phyloP scores from a whole-genome alignment of 106 monocot genomes.

The Allium cepa region DNA sequence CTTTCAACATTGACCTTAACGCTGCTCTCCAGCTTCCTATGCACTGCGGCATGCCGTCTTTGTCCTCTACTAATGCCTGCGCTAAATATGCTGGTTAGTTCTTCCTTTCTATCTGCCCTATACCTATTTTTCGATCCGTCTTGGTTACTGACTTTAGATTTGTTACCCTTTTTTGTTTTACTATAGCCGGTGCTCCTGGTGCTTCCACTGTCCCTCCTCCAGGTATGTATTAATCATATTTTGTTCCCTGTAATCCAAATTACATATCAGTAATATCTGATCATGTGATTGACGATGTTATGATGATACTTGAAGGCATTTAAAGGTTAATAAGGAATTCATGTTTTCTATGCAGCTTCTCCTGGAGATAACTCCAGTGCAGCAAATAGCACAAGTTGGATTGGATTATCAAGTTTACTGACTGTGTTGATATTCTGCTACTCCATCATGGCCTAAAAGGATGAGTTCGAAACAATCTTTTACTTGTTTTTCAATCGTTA shows the following conservation, averaged over 20 bases:
- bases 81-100: neutral
- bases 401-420: constrained; percentile 3
- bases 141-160: neutral
- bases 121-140: neutral
- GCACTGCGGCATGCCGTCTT: constrained; percentile 26
- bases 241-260: neutral
- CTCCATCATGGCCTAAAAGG: constrained; percentile 6
- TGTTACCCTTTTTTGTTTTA: neutral
- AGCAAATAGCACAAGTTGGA: neutral
- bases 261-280: neutral
- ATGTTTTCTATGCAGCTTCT: constrained; percentile 2
- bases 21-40: constrained; percentile 15
- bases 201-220: constrained; percentile 4
- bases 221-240: neutral
- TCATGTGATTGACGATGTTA: neutral
- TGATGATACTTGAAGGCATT: neutral
- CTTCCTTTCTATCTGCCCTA: neutral
- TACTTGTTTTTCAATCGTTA: too few species aligned
- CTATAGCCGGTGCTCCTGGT: constrained; percentile 4
- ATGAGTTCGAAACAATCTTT: too few species aligned
- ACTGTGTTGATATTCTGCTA: constrained; percentile 12
- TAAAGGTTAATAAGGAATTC: neutral
- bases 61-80: constrained; percentile 4
- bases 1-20: constrained; percentile 12
- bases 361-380: neutral